Base-by-base conservation (phyloP, 768 basidiomycete genomes). In the Tylopilus cervinicoccineus region DNA sequence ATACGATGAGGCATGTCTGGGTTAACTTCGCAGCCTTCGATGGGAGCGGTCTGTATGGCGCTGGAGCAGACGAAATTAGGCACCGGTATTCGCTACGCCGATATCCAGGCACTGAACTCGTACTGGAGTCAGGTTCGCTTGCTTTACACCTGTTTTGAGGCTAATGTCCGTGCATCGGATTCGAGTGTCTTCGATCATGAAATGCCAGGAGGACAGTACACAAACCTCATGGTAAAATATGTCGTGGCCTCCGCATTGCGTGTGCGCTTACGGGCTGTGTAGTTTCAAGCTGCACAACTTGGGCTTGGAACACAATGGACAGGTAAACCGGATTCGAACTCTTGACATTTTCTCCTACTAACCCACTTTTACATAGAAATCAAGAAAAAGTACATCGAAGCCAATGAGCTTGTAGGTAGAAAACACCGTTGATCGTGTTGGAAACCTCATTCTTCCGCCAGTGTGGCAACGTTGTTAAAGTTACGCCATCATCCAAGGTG, bases 401-500 rank as follows among this genome's bases (percentile, higher is more conserved):
- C 96, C 40, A 99, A 99, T 65, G 80, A 91, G 43, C 83, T 99
- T 48, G 91, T 93, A 62, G 59, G 81, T 73, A 38, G 32, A 47
- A 19, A n/a, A n/a, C 28, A 34, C 14, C 40, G 6, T 45, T 31
- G 13, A 23, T 23, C 28, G 17, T 19, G 5, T 37, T 38, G 29
- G 28, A 24, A 43, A 12, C 27, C 43, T 55, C 42, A 59, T 43
- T 34, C 23, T 48, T 38, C 51, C 42, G 50, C 28, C 56, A 93
- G 85, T 98, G 95, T 67, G 96, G 96, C 38, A 93, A 97, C 59
- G 87, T 99, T 67, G 86, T 98, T 77, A 99, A 99, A 79, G 95
- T 98, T 59, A 99, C 96, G 22, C 96, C 96, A 26, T 96, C 96
- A 12, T 98, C 96, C 36, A 99, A 98, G 75, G 92, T 95, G 40